A percentile compares a stretch with the other conserved stretches of the same genome.
phyloP scores from a whole-genome alignment of 2,329 filamentous ascomycete genomes.

The Pseudogymnoascus sp. region DNA sequence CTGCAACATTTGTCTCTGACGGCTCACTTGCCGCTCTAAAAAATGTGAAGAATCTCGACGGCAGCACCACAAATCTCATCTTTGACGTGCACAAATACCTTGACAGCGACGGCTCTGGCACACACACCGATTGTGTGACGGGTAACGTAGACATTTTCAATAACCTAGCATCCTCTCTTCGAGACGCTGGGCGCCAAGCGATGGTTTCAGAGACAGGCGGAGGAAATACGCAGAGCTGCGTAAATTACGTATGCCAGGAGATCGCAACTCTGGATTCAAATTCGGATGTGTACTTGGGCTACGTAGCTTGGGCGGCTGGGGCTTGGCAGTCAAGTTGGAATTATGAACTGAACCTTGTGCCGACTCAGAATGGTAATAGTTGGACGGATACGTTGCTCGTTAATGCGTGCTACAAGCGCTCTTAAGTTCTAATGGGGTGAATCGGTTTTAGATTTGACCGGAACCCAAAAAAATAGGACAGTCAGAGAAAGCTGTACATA shows the following conservation, averaged over 20 bases:
- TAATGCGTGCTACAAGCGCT: too few species aligned
- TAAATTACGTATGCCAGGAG: constrained; percentile 28
- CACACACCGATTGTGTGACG: constrained; percentile 43
- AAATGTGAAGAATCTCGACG: constrained; percentile 51
- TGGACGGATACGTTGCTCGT: too few species aligned
- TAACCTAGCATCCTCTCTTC: constrained; percentile 40
- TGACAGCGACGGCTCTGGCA: constrained; percentile 50
- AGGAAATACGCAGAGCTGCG: constrained; percentile 26
- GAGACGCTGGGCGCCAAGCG: constrained; percentile 40
- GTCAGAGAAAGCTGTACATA: too few species aligned
- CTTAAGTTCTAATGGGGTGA: too few species aligned
- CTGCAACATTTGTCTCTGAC: constrained; percentile 40
- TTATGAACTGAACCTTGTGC: too few species aligned
- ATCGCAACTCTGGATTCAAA: constrained; percentile 26
- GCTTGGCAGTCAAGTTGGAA: too few species aligned
- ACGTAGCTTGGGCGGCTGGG: too few species aligned
- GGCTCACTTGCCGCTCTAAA: constrained; percentile 45
- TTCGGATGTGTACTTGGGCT: background rate
- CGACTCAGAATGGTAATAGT: too few species aligned
- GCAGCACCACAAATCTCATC: constrained; percentile 46
- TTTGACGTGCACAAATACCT: constrained; percentile 57
- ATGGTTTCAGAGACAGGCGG: constrained; percentile 48
- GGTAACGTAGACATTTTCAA: constrained; percentile 44
- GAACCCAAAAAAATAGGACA: too few species aligned
- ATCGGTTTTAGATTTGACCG: too few species aligned